Base-by-base conservation (phyloP, 2,329 filamentous ascomycete species). In the Microthyrium microscopicum region DNA sequence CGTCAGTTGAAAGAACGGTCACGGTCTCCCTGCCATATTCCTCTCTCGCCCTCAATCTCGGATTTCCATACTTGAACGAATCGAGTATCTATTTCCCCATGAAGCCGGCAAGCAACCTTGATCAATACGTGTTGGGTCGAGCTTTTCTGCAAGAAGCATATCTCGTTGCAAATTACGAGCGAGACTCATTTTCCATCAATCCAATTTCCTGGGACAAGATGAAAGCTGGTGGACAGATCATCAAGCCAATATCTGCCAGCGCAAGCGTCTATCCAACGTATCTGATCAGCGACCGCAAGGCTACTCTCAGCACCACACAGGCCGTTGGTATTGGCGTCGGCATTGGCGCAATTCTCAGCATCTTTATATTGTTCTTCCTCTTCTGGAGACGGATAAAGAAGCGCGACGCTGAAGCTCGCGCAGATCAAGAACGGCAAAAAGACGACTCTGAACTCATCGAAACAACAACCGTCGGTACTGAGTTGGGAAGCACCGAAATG, bases 101-200 rank as follows among this genome's bases (percentile, higher is more conserved):
- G 32, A 47, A 42, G 29, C 43, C 43, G 13, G 46, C 46, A 0
- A 9, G 5, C 12, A 17, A 7, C 8, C 13, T 31, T 6, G 20
- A 34, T 9, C 16, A 40, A 0, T 47, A 36, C 17, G 44, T 52
- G 4, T 37, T 56, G 1, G 53, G 53, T 1, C 49, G 53, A 2
- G 43, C 52, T 0, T 49, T 56, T 19, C 33, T 56, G 0, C 53
- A 56, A 31, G 52, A 55, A 36, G 46, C 53, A 1, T 56, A 56
- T 22, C 35, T 56, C 2, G 31, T 52, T 20, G 52, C 53, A 11
- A 51, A 56, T 34, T 55, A 55, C 31, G 51, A 55, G 17, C 42
- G 44, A 3, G n/a, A 34, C 7, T 51, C 49, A 30, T 55, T 55
- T 29, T 50, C 46, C 5, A 37, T 55, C 8, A 6, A 46, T 47